Percentiles rank a stretch among this genome's conserved stretches.
Conservation (phyloP, 768 basidiomycete genomes). For the Suillus occidentalis region DNA sequence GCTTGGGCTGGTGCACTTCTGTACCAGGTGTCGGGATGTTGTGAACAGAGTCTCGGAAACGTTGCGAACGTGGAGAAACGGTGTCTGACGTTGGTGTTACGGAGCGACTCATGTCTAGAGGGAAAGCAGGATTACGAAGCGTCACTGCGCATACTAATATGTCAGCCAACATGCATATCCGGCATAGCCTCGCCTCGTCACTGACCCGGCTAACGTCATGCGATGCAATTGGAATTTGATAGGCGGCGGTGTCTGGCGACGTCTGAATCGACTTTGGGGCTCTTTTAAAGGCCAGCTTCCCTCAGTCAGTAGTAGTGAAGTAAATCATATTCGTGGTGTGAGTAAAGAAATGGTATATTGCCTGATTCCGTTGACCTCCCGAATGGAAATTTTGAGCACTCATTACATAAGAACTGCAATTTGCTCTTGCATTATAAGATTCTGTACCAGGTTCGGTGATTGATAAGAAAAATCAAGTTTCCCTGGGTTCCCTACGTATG, state of each 20-base stretch:
- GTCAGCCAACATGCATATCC: neutral
- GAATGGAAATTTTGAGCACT: neutral
- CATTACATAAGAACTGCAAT: neutral
- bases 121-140: neutral
- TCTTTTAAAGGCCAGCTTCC: neutral
- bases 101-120: conserved; percentile 5
- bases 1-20: conserved; percentile 34
- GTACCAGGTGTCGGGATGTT: conserved; percentile 47
- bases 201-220: neutral
- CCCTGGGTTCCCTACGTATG: neutral
- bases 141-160: neutral
- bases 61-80: conserved; percentile 26
- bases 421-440: neutral
- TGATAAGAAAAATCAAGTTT: neutral
- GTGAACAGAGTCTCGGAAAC: conserved; percentile 46
- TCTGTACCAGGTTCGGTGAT: neutral
- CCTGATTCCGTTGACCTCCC: neutral
- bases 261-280: neutral
- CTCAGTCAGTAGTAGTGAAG: neutral
- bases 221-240: neutral
- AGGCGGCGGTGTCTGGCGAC: neutral
- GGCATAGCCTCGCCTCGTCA: neutral
- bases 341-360: neutral
- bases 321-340: neutral
- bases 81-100: neutral